Percentiles rank a stretch among this genome's conserved stretches.
Conservation (phyloP, 2,329 filamentous ascomycete genomes). For the Pyrenochaeta sp. region DNA sequence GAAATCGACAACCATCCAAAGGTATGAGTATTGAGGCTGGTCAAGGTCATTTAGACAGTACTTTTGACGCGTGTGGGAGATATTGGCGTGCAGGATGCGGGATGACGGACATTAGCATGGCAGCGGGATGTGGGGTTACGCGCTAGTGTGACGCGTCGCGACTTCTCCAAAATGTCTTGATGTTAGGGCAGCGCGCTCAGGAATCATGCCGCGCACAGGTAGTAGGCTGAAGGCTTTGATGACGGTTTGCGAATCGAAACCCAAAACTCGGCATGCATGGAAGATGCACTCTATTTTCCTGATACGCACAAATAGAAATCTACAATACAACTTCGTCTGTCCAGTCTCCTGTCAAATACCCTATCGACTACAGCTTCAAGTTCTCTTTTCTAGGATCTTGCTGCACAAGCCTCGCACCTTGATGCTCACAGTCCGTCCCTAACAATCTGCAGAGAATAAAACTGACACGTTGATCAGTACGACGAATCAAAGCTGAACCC, state of each 20-base stretch:
- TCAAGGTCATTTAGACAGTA: not conserved
- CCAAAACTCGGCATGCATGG: too few species aligned
- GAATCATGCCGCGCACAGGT: not conserved
- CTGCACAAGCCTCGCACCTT: conserved; percentile 28
- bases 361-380: conserved; percentile 29
- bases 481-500: conserved; percentile 20
- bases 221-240: not conserved
- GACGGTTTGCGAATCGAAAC: too few species aligned
- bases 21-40: not conserved
- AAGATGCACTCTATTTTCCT: conserved; percentile 36
- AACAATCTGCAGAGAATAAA: conserved; percentile 37
- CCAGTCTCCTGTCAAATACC: conserved; percentile 39
- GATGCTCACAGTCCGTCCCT: conserved; percentile 17
- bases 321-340: conserved; percentile 33
- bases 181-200: not conserved
- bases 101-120: conserved; percentile 9
- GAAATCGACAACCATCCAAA: conserved; percentile 1
- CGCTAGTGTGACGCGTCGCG: conserved; percentile 5
- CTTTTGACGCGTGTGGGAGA: conserved; percentile 6
- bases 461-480: conserved; percentile 35
- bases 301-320: conserved; percentile 29
- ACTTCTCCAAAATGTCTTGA: not conserved
- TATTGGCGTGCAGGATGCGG: conserved; percentile 18
- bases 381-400: conserved; percentile 24
- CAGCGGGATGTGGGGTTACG: not conserved